These are phyloP conservation scores for Aureobasidium sp. DNA, from an alignment of 2,329 filamentous ascomycete genomes.

Conservation along the genomic window DNA sequence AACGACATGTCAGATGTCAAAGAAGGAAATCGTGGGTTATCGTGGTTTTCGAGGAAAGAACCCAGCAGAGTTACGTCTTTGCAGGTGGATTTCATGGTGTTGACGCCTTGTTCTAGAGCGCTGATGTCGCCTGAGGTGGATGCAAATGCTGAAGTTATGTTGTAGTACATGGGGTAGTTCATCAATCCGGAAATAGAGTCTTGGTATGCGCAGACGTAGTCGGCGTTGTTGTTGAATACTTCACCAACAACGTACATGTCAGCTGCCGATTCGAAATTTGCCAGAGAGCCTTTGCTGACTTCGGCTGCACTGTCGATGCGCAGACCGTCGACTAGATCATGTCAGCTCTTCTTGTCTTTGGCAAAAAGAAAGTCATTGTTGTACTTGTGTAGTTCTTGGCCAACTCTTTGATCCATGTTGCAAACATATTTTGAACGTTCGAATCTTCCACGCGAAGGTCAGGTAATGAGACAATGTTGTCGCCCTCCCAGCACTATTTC, in stretches of 20 bases:
- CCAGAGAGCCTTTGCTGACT: conserved; percentile 34
- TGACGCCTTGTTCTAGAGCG: conserved; percentile 31
- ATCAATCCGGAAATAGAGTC: conserved; percentile 35
- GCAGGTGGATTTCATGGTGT: conserved; percentile 30
- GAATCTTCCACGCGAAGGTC: conserved; percentile 52
- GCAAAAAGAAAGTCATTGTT: neutral
- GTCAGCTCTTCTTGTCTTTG: neutral
- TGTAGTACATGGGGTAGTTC: conserved; percentile 41
- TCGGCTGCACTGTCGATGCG: conserved; percentile 44
- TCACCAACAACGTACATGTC: conserved; percentile 38
- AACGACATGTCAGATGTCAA: conserved; percentile 31
- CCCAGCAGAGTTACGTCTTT: conserved; percentile 33
- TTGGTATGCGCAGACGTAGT: conserved; percentile 35
- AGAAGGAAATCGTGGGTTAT: conserved; percentile 33
- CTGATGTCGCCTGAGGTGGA: conserved; percentile 32
- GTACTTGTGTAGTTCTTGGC: conserved; percentile 50
- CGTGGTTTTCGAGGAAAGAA: conserved; percentile 37
- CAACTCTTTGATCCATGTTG: conserved; percentile 51
- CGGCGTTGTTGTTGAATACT: conserved; percentile 34
- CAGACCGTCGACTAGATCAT: conserved; percentile 40
- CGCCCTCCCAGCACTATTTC: conserved; percentile 31
- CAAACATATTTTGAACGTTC: conserved; percentile 45
- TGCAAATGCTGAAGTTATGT: conserved; percentile 32
- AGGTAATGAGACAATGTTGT: conserved; percentile 48
- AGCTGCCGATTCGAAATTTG: conserved; percentile 29